A percentile compares a stretch with the other conserved stretches of the same genome.
phyloP scores from a whole-genome alignment of 352 stramenopile species.

The Pythium phragmitis region DNA sequence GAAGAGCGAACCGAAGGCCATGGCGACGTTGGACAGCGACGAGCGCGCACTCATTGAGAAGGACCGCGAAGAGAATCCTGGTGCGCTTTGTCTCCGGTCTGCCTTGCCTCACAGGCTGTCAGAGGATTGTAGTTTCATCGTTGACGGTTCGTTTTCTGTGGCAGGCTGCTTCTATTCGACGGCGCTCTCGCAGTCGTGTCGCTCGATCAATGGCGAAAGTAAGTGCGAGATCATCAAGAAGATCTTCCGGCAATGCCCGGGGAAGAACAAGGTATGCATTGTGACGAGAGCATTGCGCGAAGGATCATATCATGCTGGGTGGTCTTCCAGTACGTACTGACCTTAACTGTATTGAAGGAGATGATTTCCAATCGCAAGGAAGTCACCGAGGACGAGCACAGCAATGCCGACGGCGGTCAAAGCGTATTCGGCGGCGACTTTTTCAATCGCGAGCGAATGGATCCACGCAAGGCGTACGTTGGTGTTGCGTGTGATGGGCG shows the following conservation, averaged over 20 bases:
- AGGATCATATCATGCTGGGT: neutral
- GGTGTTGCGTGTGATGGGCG: neutral
- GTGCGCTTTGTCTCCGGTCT: slow-evolving; percentile 7
- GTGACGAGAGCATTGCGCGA: neutral
- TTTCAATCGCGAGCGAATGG: slow-evolving; percentile 71
- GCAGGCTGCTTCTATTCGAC: slow-evolving; percentile 82
- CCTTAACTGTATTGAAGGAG: slow-evolving; percentile 28
- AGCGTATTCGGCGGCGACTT: slow-evolving; percentile 47
- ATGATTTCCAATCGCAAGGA: slow-evolving; percentile 80
- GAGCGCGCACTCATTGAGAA: slow-evolving; percentile 74
- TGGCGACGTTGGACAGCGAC: slow-evolving; percentile 66
- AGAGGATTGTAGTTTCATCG: too few species aligned
- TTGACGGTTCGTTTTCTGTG: neutral
- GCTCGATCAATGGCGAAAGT: slow-evolving; percentile 79
- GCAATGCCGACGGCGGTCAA: slow-evolving; percentile 32
- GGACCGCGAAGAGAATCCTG: slow-evolving; percentile 68
- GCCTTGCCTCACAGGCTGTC: too few species aligned
- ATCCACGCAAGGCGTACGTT: slow-evolving; percentile 30
- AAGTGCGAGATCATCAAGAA: slow-evolving; percentile 86
- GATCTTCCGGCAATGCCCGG: slow-evolving; percentile 82
- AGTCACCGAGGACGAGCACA: slow-evolving; percentile 72
- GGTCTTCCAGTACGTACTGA: neutral
- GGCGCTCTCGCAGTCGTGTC: slow-evolving; percentile 71
- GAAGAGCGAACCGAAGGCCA: slow-evolving; percentile 13
- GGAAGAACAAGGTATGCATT: slow-evolving; percentile 43